Evolutionary conservation across 1,284 basidiomycete species (phyloP).

Genomic region (Trichosporon sp.): DNA sequence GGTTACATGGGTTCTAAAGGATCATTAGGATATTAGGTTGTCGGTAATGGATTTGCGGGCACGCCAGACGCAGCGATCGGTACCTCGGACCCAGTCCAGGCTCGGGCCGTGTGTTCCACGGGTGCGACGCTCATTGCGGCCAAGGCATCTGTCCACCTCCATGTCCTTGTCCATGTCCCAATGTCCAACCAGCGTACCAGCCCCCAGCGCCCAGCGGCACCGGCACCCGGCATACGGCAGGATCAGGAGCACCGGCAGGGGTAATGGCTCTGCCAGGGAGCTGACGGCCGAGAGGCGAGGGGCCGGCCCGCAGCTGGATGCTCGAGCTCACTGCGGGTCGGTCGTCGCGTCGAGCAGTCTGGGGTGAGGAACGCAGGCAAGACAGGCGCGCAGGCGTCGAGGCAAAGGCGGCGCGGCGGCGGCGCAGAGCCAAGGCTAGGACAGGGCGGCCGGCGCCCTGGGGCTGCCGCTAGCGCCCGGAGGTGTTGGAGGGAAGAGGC

Average conservation of each 20-base stretch:
- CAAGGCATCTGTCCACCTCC: too few relatives aligned
- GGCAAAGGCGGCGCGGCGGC: too few relatives aligned
- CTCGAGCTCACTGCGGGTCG: background rate
- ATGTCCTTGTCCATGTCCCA: background rate
- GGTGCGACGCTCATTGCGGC: background rate
- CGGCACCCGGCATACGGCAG: too few relatives aligned
- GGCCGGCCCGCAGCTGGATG: too few relatives aligned
- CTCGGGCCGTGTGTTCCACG: background rate
- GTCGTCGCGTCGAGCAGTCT: too few relatives aligned
- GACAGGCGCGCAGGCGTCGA: too few relatives aligned
- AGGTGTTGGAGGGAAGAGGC: too few relatives aligned
- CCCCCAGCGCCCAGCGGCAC: background rate
- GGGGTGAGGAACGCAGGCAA: too few relatives aligned
- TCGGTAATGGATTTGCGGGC: background rate
- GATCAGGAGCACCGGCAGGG: background rate
- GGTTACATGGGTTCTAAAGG: background rate
- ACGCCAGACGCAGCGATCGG: background rate
- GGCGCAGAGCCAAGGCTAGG: too few relatives aligned
- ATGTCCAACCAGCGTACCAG: background rate
- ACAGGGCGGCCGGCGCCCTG: too few relatives aligned
- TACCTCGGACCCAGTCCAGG: background rate
- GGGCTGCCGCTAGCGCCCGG: background rate
- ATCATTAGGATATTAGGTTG: background rate
- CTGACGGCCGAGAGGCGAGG: background rate
- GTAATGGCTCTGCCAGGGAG: background rate